These are phyloP conservation scores for Metschnikowia chrysomelidarum DNA, from an alignment of 805 yeast species.

Conservation along the genomic window DNA sequence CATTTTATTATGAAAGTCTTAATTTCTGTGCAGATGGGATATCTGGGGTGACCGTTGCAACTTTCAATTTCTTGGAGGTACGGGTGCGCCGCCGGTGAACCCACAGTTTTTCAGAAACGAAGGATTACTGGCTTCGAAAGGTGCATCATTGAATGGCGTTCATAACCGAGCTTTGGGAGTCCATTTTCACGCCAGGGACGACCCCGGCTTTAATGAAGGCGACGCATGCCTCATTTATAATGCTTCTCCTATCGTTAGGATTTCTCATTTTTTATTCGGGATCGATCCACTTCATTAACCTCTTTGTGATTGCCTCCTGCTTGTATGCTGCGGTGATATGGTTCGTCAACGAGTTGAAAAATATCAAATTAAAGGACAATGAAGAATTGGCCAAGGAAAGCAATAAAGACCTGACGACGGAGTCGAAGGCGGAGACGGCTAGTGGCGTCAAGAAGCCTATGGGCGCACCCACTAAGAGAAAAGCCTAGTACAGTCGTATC, in stretches of 20 bases:
- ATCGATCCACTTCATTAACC: constrained; percentile 63
- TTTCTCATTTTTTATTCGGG: constrained; percentile 59
- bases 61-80: no score
- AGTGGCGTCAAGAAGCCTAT: constrained; percentile 5
- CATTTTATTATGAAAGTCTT: no score
- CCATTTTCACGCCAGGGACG: constrained; percentile 90
- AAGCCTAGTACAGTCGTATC: constrained; percentile 10
- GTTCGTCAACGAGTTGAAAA: constrained; percentile 73
- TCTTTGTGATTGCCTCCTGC: constrained; percentile 54
- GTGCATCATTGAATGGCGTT: constrained; percentile 47
- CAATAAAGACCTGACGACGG: constrained; percentile 5
- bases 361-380: constrained; percentile 45
- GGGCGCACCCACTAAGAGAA: constrained; percentile 16
- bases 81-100: no score
- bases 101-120: no score
- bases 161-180: constrained; percentile 77
- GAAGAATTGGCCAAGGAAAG: constrained; percentile 36
- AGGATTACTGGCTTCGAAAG: no score
- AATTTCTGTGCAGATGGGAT: no score
- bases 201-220: constrained; percentile 87
- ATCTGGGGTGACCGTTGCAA: no score
- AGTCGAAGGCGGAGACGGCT: constrained; percentile 17
- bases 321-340: constrained; percentile 83
- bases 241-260: constrained; percentile 55
- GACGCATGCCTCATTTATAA: constrained; percentile 77